Conservation (phyloP, 306 rosid genomes). For the Vigna nakashimae region DNA sequence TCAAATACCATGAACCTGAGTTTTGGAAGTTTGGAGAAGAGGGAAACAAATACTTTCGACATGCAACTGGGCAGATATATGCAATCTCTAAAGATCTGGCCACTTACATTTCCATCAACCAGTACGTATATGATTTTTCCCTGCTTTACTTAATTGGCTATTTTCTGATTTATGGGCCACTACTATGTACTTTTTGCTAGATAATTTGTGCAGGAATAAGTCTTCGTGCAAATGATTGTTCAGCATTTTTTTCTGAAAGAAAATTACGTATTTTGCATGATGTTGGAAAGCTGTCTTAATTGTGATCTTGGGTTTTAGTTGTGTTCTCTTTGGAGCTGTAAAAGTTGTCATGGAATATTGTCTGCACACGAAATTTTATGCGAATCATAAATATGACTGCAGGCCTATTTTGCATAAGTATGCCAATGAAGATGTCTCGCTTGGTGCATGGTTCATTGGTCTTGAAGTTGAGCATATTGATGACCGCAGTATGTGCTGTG, state of each 20-base stretch:
- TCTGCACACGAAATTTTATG: slow-evolving; percentile 3
- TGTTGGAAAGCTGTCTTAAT: no score
- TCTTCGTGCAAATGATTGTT: slow-evolving; percentile 1
- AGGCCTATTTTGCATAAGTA: slow-evolving; percentile 91
- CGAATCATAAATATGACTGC: slow-evolving; percentile 48
- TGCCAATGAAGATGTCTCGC: slow-evolving; percentile 99
- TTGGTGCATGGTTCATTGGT: slow-evolving; percentile 97
- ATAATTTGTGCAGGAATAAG: slow-evolving; percentile 18
- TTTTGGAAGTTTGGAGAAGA: slow-evolving; percentile 99
- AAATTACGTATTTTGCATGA: slow-evolving; percentile 26
- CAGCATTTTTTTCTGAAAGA: slow-evolving; percentile 6
- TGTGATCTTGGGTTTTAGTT: no score
- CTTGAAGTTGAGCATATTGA: slow-evolving; percentile 97
- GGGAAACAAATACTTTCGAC: slow-evolving; percentile 95
- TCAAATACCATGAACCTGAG: slow-evolving; percentile 96
- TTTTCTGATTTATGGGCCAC: not conserved
- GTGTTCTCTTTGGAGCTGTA: not conserved
- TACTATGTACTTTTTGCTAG: not conserved
- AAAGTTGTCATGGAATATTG: not conserved
- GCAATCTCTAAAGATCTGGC: slow-evolving; percentile 96
- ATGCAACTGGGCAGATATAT: slow-evolving; percentile 98
- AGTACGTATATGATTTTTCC: slow-evolving; percentile 58
- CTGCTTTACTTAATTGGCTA: slow-evolving; percentile 21
- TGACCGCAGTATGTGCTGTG: slow-evolving; percentile 97
- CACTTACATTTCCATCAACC: slow-evolving; percentile 83